A percentile compares a stretch with the other conserved stretches of the same genome.
phyloP scores from a whole-genome alignment of 805 yeast genomes.

The Yarrowia bubula region DNA sequence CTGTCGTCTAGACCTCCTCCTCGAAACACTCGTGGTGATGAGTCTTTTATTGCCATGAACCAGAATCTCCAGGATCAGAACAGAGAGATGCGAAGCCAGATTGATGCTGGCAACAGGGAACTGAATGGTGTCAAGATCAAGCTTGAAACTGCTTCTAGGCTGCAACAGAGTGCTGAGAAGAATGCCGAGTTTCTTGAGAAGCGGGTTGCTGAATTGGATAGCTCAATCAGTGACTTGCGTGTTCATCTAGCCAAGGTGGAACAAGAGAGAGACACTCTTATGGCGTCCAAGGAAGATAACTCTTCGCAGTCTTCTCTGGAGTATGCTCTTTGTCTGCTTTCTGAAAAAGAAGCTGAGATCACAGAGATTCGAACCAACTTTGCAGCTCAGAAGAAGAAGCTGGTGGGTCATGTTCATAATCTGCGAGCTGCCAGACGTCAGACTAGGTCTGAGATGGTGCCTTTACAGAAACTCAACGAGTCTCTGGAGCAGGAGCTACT shows the following conservation, averaged over 20 bases:
- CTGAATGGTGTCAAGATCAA: not conserved
- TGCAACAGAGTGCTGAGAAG: conserved; percentile 12
- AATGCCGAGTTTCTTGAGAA: conserved; percentile 19
- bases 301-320: conserved; percentile 9
- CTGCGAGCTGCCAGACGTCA: not conserved
- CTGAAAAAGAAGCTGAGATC: conserved; percentile 17
- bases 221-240: not conserved
- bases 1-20: not conserved
- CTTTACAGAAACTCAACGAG: conserved; percentile 10
- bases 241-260: conserved; percentile 13
- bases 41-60: conserved; percentile 11
- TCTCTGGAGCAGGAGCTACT: not conserved
- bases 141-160: conserved; percentile 3
- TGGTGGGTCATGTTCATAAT: conserved; percentile 12
- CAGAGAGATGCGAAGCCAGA: not conserved
- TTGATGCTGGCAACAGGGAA: not conserved
- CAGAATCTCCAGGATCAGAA: conserved; percentile 17
- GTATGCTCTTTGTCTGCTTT: conserved; percentile 11
- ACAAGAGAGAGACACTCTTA: conserved; percentile 2
- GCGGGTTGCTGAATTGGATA: conserved; percentile 6
- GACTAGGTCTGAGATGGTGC: conserved; percentile 5
- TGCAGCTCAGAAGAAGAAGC: conserved; percentile 25
- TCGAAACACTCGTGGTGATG: not conserved
- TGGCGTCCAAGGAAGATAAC: not conserved
- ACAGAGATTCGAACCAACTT: not conserved